phyloP scores from a whole-genome alignment of 2,329 filamentous ascomycete genomes.

The Myriosclerotinia scirpicola region DNA sequence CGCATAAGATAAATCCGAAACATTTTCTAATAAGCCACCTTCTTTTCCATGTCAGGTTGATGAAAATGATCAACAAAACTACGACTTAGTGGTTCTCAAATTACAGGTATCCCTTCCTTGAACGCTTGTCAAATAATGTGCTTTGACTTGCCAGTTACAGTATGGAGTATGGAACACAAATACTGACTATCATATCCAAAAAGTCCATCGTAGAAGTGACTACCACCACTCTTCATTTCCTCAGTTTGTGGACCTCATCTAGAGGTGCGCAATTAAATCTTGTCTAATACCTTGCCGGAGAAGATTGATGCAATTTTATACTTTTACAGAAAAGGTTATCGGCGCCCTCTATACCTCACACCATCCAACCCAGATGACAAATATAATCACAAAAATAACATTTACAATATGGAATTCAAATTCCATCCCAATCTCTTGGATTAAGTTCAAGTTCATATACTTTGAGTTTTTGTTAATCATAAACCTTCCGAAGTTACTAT shows the following conservation, averaged over 20 bases:
- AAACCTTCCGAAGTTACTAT: not conserved
- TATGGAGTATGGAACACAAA: not conserved
- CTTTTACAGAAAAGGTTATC: not conserved
- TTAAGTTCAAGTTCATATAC: not conserved
- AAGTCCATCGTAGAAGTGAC: not conserved
- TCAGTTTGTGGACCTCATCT: not conserved
- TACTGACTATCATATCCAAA: not conserved
- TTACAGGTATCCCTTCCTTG: not conserved
- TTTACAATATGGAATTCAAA: not conserved
- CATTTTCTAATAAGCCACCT: too few species aligned
- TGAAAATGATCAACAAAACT: not conserved
- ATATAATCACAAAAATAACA: not conserved
- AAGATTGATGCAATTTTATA: not conserved
- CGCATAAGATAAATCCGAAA: too few species aligned
- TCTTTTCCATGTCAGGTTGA: not conserved
- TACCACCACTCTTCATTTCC: not conserved
- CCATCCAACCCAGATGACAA: not conserved
- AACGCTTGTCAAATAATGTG: not conserved
- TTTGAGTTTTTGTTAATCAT: not conserved
- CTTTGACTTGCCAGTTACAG: not conserved
- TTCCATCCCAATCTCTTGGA: not conserved
- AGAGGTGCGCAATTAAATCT: not conserved
- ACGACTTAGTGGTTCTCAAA: not conserved
- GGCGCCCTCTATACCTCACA: not conserved
- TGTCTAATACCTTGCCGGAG: not conserved